Percentiles rank a stretch among this genome's conserved stretches.
Conservation (phyloP, 169 alveolate species). For the Babesia bigemina region DNA sequence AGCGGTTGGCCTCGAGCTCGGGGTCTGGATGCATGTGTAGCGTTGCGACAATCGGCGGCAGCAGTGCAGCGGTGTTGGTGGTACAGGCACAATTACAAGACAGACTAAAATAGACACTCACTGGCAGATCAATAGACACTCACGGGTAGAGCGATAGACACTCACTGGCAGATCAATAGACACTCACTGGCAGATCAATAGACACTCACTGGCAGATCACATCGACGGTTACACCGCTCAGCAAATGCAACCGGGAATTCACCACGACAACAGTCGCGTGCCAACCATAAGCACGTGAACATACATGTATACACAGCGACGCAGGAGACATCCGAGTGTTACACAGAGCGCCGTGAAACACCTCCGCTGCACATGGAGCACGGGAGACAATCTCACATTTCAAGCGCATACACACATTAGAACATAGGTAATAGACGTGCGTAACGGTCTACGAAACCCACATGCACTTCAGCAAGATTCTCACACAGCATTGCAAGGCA, state of each 20-base stretch:
- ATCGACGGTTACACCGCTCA: neutral
- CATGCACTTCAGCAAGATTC: too few relatives aligned
- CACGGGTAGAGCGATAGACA: neutral
- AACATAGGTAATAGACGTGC: too few relatives aligned
- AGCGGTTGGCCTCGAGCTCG: conserved; percentile 81
- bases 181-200: neutral
- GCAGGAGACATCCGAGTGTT: too few relatives aligned
- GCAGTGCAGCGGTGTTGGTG: neutral
- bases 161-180: neutral
- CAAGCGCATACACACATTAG: too few relatives aligned
- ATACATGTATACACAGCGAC: too few relatives aligned
- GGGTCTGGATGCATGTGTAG: conserved; percentile 72
- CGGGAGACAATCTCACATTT: too few relatives aligned
- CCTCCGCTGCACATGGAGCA: too few relatives aligned
- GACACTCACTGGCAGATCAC: too few relatives aligned
- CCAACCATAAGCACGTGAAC: neutral
- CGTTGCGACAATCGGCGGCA: neutral
- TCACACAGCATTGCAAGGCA: too few relatives aligned
- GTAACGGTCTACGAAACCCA: too few relatives aligned
- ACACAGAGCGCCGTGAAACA: too few relatives aligned
- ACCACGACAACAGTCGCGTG: neutral
- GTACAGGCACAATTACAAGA: neutral
- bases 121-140: neutral
- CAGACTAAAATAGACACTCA: neutral
- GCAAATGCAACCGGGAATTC: neutral